Conservation (phyloP, 2,329 filamentous ascomycete genomes). For the Penicillium polonicum region DNA sequence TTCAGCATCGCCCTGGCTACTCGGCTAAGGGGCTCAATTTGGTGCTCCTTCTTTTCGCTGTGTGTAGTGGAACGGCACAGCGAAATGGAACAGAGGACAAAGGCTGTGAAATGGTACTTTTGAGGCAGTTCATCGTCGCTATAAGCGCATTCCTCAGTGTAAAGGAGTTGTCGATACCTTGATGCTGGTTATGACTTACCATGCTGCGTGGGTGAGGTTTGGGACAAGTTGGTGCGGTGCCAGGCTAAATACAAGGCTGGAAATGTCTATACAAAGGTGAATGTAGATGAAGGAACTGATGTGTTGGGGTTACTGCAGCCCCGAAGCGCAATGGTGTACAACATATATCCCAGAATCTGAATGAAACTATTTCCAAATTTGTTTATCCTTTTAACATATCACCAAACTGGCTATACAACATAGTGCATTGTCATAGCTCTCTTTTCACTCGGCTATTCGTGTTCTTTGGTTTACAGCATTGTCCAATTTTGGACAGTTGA, state of each 20-base stretch:
- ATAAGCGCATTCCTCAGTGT: not conserved
- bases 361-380: not conserved
- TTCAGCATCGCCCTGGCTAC: not conserved
- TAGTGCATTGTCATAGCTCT: too few species aligned
- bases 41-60: too few species aligned
- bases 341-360: not conserved
- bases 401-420: too few species aligned
- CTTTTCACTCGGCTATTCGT: too few species aligned
- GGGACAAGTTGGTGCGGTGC: not conserved
- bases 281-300: not conserved
- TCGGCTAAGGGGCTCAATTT: not conserved
- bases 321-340: not conserved
- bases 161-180: not conserved
- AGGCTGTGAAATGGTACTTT: not conserved
- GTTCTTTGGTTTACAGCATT: too few species aligned
- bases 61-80: too few species aligned
- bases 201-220: not conserved
- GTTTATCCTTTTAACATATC: not conserved
- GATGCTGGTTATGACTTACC: not conserved
- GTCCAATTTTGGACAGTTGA: not conserved
- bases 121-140: not conserved
- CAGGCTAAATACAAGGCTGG: not conserved
- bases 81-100: not conserved
- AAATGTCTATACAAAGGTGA: not conserved
- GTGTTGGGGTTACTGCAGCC: not conserved